Evolutionary conservation across 2,329 filamentous ascomycete species (phyloP).

Genomic region (Fusarium concolor): DNA sequence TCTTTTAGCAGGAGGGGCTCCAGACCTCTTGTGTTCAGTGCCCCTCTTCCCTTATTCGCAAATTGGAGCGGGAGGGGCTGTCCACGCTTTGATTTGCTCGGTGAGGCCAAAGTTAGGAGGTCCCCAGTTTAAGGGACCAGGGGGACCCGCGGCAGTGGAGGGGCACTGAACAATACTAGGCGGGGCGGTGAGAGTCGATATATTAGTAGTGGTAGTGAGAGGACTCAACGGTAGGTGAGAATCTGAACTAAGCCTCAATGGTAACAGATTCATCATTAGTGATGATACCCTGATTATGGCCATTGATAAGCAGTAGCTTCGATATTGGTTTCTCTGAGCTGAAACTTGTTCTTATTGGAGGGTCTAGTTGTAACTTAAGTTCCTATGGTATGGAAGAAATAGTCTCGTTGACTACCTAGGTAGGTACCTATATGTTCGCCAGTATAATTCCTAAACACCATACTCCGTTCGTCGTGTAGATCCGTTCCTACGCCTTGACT

Average conservation of each 20-base stretch:
- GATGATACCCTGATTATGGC: not conserved
- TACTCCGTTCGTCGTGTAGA: not conserved
- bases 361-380: not conserved
- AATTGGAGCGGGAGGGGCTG: slow-evolving; percentile 11
- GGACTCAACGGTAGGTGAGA: not conserved
- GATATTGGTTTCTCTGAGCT: not conserved
- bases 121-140: slow-evolving; percentile 12
- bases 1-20: slow-evolving; percentile 7
- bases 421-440: not conserved
- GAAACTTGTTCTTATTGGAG: not conserved
- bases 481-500: not conserved
- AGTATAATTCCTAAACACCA: not conserved
- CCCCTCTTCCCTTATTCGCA: slow-evolving; percentile 45
- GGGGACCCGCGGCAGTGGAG: not conserved
- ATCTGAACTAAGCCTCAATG: not conserved
- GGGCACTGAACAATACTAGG: not conserved
- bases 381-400: not conserved
- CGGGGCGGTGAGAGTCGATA: not conserved
- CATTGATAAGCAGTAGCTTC: not conserved
- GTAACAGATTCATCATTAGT: not conserved
- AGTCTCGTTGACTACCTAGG: not conserved
- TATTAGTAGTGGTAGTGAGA: not conserved
- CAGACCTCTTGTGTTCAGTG: slow-evolving; percentile 6
- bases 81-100: slow-evolving; percentile 35
- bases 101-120: slow-evolving; percentile 41